Percentiles rank a stretch among this genome's conserved stretches.
phyloP scores from a whole-genome alignment of 2,329 filamentous ascomycete genomes.

The Sclerotinia trifoliorum region DNA sequence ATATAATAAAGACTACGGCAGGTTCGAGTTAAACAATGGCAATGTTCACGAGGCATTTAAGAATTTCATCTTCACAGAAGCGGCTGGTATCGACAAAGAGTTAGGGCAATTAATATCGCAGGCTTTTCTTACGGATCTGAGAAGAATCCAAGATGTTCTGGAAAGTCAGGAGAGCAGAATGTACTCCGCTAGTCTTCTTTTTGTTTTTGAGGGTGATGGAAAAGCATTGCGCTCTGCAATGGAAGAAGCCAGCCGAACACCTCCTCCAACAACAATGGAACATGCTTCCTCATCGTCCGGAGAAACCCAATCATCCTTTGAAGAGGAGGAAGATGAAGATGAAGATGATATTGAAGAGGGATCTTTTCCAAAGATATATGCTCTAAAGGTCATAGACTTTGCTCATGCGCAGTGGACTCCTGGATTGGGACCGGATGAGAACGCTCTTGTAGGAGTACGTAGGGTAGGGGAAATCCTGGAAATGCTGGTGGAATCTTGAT shows the following conservation, averaged over 20 bases:
- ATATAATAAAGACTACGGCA: conserved; percentile 64
- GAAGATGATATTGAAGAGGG: conserved; percentile 56
- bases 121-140: conserved; percentile 54
- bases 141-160: conserved; percentile 53
- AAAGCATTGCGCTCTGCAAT: conserved; percentile 46
- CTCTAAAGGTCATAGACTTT: conserved; percentile 92
- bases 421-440: conserved; percentile 82
- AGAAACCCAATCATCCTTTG: conserved; percentile 13
- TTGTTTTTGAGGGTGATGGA: conserved; percentile 64
- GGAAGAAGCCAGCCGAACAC: conserved; percentile 40
- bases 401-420: conserved; percentile 83
- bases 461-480: conserved; percentile 71
- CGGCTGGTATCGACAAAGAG: conserved; percentile 58
- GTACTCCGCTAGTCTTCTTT: conserved; percentile 57
- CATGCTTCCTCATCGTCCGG: conserved; percentile 38
- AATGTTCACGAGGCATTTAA: conserved; percentile 56
- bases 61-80: conserved; percentile 57
- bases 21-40: conserved; percentile 50
- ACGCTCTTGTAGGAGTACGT: conserved; percentile 70
- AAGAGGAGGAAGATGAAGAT: conserved; percentile 52
- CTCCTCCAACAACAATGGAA: conserved; percentile 30
- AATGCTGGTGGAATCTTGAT: conserved; percentile 42
- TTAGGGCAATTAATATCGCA: conserved; percentile 55
- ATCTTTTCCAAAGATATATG: conserved; percentile 64
- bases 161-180: conserved; percentile 58